phyloP scores from a whole-genome alignment of 768 basidiomycete species.

The Macrolepiota dolichaula region DNA sequence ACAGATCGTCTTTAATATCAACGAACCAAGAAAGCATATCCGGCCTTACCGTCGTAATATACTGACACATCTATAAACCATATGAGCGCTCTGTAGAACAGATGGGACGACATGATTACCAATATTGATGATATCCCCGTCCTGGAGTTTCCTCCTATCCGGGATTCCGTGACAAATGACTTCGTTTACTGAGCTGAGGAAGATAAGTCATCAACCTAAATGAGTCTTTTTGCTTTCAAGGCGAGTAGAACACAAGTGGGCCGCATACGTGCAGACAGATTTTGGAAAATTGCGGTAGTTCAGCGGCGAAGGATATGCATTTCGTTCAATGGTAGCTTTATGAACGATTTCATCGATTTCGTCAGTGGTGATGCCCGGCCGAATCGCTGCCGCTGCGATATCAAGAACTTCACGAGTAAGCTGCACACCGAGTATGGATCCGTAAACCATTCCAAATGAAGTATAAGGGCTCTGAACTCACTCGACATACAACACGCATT shows the following conservation, averaged over 20 bases:
- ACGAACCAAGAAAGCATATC: not conserved
- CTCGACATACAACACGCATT: slow-evolving; percentile 84
- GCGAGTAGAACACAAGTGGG: not conserved
- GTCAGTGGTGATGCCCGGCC: slow-evolving; percentile 94
- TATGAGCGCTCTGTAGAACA: not conserved
- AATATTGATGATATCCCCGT: slow-evolving; percentile 97
- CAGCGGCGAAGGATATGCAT: slow-evolving; percentile 91
- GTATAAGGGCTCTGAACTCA: slow-evolving; percentile 34
- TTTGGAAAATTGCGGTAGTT: slow-evolving; percentile 92
- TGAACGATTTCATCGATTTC: slow-evolving; percentile 94
- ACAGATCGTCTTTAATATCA: not conserved
- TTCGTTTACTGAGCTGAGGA: slow-evolving; percentile 82
- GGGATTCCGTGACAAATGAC: slow-evolving; percentile 97
- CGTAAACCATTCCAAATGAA: not conserved
- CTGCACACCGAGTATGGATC: slow-evolving; percentile 34
- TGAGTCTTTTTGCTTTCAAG: not conserved
- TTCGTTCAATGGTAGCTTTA: slow-evolving; percentile 83
- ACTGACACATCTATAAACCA: slow-evolving; percentile 63
- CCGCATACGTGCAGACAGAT: slow-evolving; percentile 92
- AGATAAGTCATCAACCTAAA: not conserved
- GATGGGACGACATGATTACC: slow-evolving; percentile 38
- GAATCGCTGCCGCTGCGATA: slow-evolving; percentile 78
- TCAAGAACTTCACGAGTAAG: slow-evolving; percentile 92
- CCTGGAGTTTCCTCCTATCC: slow-evolving; percentile 74
- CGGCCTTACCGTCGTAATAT: slow-evolving; percentile 64